Conservation (phyloP, 1,139 yeast species). For the Candida neerlandica region DNA sequence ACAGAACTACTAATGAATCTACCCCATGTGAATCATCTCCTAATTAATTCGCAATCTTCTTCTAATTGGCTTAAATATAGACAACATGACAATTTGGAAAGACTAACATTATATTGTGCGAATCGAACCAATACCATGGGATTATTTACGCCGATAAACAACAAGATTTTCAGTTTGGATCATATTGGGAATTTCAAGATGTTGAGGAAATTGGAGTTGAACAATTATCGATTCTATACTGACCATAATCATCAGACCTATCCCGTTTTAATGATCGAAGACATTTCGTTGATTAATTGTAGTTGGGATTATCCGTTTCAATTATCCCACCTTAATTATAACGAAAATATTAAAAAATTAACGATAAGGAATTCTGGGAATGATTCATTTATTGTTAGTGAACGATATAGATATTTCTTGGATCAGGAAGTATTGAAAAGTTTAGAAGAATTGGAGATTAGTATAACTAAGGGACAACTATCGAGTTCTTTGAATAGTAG, state of each 20-base stretch:
- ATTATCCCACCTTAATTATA: slow-evolving; percentile 34
- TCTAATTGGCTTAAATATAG: slow-evolving; percentile 48
- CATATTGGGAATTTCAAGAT: slow-evolving; percentile 31
- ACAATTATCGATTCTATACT: slow-evolving; percentile 40
- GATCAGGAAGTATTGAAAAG: slow-evolving; percentile 22
- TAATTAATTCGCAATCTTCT: slow-evolving; percentile 38
- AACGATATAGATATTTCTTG: slow-evolving; percentile 37
- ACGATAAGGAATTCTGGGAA: slow-evolving; percentile 29
- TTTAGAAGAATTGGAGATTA: slow-evolving; percentile 17
- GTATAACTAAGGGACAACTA: background rate
- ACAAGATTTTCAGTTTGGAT: slow-evolving; percentile 32
- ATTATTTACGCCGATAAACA: slow-evolving; percentile 15
- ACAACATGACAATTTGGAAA: slow-evolving; percentile 19
- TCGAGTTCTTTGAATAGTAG: background rate
- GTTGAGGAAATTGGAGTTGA: slow-evolving; percentile 25
- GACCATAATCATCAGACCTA: slow-evolving; percentile 14
- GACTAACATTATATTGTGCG: slow-evolving; percentile 32
- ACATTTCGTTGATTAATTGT: slow-evolving; percentile 34
- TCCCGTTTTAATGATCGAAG: slow-evolving; percentile 13
- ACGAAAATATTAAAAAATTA: slow-evolving; percentile 23
- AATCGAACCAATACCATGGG: background rate
- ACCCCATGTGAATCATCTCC: slow-evolving; percentile 25
- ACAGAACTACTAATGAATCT: slow-evolving; percentile 22
- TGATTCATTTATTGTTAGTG: slow-evolving; percentile 40
- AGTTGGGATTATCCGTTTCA: slow-evolving; percentile 50